phyloP scores from a whole-genome alignment of 148 eudicot genomes.

The Polygonum aviculare region DNA sequence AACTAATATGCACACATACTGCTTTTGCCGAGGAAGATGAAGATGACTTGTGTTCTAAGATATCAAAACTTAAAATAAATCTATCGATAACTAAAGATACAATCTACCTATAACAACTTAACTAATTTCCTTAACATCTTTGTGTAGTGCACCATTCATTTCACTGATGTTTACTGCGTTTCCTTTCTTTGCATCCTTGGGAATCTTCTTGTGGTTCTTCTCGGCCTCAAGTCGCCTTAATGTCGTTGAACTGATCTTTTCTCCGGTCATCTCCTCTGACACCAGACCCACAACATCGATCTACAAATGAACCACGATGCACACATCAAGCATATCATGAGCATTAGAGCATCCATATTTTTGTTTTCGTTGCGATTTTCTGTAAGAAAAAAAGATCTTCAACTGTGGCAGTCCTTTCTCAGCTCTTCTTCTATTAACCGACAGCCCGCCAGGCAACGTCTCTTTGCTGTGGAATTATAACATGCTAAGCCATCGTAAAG shows the following conservation, averaged over 20 bases:
- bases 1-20: background rate
- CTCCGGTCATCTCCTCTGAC: constrained; percentile 53
- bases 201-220: constrained; percentile 20
- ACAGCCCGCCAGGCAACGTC: constrained; percentile 69
- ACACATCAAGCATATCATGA: background rate
- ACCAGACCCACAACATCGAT: constrained; percentile 89
- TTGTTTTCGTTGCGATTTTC: background rate
- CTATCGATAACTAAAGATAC: too few species aligned
- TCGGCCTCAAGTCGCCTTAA: constrained; percentile 84
- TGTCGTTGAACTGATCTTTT: constrained; percentile 77
- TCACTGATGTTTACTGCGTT: background rate
- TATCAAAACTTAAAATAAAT: too few species aligned
- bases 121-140: too few species aligned
- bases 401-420: constrained; percentile 62
- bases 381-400: constrained; percentile 34
- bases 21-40: background rate
- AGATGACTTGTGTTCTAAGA: background rate
- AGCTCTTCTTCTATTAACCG: constrained; percentile 70
- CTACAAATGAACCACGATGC: constrained; percentile 43
- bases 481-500: background rate
- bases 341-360: background rate
- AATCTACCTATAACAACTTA: too few species aligned
- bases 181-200: background rate
- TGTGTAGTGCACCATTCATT: background rate
- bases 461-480: constrained; percentile 52